A percentile compares a stretch with the other conserved stretches of the same genome.
phyloP scores from a whole-genome alignment of 768 basidiomycete genomes.

The Nidula microcarpa region DNA sequence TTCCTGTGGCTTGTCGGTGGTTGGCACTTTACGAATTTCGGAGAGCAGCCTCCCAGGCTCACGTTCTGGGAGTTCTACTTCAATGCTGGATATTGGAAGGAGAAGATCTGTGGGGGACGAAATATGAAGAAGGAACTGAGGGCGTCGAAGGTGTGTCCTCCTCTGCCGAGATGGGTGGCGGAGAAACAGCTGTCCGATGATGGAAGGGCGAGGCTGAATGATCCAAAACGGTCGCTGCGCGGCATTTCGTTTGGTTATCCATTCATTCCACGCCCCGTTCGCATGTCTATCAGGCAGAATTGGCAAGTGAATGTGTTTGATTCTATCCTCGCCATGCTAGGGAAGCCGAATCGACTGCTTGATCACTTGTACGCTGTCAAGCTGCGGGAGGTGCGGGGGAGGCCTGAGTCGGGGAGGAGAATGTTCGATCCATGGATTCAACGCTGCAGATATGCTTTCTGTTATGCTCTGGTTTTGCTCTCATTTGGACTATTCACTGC shows the following conservation, averaged over 20 bases:
- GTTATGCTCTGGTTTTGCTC: slow-evolving; percentile 45
- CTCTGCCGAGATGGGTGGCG: slow-evolving; percentile 39
- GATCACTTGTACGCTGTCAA: slow-evolving; percentile 43
- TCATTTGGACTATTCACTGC: slow-evolving; percentile 34
- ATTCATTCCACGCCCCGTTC: slow-evolving; percentile 49
- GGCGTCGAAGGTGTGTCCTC: slow-evolving; percentile 21
- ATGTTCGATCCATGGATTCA: slow-evolving; percentile 60
- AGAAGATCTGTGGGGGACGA: slow-evolving; percentile 23
- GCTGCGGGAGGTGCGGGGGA: slow-evolving; percentile 36
- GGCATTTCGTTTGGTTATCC: slow-evolving; percentile 57
- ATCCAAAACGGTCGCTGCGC: slow-evolving; percentile 38
- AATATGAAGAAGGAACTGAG: slow-evolving; percentile 12
- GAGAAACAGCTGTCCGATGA: slow-evolving; percentile 41
- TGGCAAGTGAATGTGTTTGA: not conserved
- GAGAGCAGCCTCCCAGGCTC: slow-evolving; percentile 40
- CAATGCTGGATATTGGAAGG: slow-evolving; percentile 32
- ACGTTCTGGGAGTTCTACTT: slow-evolving; percentile 47
- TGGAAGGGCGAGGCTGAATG: slow-evolving; percentile 37
- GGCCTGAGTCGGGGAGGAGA: slow-evolving; percentile 39
- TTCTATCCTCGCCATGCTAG: slow-evolving; percentile 27
- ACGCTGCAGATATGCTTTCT: slow-evolving; percentile 54
- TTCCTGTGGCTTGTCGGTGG: slow-evolving; percentile 77
- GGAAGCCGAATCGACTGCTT: slow-evolving; percentile 39
- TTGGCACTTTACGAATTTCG: slow-evolving; percentile 56
- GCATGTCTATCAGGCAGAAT: slow-evolving; percentile 4